Conservation (phyloP, 306 rosid species). For the Corylus heterophylla region DNA sequence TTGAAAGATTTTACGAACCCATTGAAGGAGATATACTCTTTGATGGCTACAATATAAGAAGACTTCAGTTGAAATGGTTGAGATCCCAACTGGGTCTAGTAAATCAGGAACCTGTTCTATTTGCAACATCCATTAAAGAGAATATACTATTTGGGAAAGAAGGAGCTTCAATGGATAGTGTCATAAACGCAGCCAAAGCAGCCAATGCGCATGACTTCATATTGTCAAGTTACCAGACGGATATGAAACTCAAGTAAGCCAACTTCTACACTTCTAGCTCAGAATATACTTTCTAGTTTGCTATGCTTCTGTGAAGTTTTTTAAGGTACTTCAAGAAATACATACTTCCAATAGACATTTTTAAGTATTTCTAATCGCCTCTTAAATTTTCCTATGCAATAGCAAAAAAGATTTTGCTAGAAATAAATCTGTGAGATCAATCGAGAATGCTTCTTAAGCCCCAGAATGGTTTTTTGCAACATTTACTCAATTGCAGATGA, state of each 20-base stretch:
- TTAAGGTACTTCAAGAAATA: too few relatives aligned
- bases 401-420: too few relatives aligned
- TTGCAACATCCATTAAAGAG: conserved; percentile 64
- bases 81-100: conserved; percentile 84
- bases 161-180: too few relatives aligned
- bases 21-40: conserved; percentile 54
- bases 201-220: conserved; percentile 82
- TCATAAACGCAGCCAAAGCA: conserved; percentile 57
- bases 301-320: too few relatives aligned
- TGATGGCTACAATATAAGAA: conserved; percentile 60
- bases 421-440: too few relatives aligned
- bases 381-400: too few relatives aligned
- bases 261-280: neutral
- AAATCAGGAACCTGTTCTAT: conserved; percentile 55
- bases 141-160: conserved; percentile 75
- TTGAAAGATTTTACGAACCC: conserved; percentile 93
- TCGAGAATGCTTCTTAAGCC: too few relatives aligned
- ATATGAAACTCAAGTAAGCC: conserved; percentile 74
- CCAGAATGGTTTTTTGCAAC: too few relatives aligned
- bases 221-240: conserved; percentile 58
- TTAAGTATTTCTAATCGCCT: too few relatives aligned
- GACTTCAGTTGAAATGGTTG: conserved; percentile 60
- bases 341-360: too few relatives aligned
- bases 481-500: too few relatives aligned
- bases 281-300: too few relatives aligned